Percentiles rank a stretch among this genome's conserved stretches.
Conservation (phyloP, 1,139 yeast species). For the Candida tetrigidarum region DNA sequence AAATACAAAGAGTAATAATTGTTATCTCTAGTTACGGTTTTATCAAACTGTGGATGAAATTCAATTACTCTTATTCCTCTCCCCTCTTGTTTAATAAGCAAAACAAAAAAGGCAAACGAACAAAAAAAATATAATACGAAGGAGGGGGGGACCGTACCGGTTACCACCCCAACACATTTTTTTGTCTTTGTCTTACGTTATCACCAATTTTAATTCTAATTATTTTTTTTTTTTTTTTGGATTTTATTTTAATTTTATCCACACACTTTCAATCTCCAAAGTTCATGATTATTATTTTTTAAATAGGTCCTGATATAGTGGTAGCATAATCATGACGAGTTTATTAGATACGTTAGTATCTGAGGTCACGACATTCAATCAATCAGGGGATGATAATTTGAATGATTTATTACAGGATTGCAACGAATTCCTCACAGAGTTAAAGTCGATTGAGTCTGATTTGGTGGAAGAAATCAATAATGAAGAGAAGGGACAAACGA, state of each 20-base stretch:
- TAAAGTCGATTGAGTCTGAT: conserved; percentile 32
- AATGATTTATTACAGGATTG: conserved; percentile 27
- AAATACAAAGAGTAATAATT: too few species aligned
- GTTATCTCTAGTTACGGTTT: too few species aligned
- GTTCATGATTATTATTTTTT: too few species aligned
- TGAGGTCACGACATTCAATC: conserved; percentile 30
- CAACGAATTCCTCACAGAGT: conserved; percentile 27
- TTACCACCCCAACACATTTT: neutral
- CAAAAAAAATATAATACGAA: neutral
- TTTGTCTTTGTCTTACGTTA: neutral
- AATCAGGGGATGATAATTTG: conserved; percentile 29
- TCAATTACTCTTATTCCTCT: neutral
- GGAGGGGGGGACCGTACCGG: neutral
- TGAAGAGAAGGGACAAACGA: conserved; percentile 14
- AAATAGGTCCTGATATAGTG: neutral
- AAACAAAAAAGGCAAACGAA: neutral
- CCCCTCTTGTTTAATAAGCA: neutral
- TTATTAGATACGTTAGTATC: conserved; percentile 32
- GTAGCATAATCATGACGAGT: conserved; percentile 17
- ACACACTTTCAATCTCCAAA: neutral
- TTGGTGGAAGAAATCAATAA: conserved; percentile 22
- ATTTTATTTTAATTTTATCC: neutral
- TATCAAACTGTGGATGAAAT: neutral
- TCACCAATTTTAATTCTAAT: conserved; percentile 1
- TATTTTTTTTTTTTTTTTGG: neutral